Percentiles rank a stretch among this genome's conserved stretches.
Evolutionary conservation across 805 yeast genomes (phyloP).

Genomic region (Yarrowia sp.): DNA sequence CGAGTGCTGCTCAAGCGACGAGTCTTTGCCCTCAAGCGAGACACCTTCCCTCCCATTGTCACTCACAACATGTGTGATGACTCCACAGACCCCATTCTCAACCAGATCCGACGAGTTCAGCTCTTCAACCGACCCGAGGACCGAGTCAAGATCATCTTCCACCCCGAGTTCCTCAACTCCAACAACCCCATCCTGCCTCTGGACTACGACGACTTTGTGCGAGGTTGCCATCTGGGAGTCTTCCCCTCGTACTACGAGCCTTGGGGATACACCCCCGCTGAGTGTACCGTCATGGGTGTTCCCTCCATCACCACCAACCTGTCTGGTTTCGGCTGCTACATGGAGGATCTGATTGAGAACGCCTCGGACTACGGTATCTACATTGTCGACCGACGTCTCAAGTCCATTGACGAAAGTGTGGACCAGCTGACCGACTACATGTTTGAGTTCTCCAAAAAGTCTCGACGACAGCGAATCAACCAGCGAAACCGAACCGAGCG

Average conservation of each 20-base stretch:
- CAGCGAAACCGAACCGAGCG: slow-evolving; percentile 97
- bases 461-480: slow-evolving; percentile 95
- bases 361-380: slow-evolving; percentile 95
- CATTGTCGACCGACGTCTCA: slow-evolving; percentile 90
- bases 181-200: slow-evolving; percentile 90
- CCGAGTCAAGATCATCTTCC: slow-evolving; percentile 92
- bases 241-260: slow-evolving; percentile 99
- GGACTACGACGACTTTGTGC: slow-evolving; percentile 95
- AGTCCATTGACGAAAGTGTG: slow-evolving; percentile 88
- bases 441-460: slow-evolving; percentile 83
- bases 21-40: slow-evolving; percentile 87
- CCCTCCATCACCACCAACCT: slow-evolving; percentile 95
- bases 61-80: slow-evolving; percentile 97
- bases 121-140: slow-evolving; percentile 86
- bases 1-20: slow-evolving; percentile 86
- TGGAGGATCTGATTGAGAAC: slow-evolving; percentile 95
- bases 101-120: slow-evolving; percentile 87
- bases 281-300: slow-evolving; percentile 99
- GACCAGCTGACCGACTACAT: slow-evolving; percentile 84
- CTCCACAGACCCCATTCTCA: slow-evolving; percentile 82
- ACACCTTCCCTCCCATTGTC: slow-evolving; percentile 87
- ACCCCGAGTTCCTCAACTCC: slow-evolving; percentile 93
- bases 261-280: slow-evolving; percentile 99
- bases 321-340: slow-evolving; percentile 96
- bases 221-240: slow-evolving; percentile 97